Percentiles rank a stretch among this genome's conserved stretches.
phyloP scores from a whole-genome alignment of 2,329 filamentous ascomycete genomes.

The Colletotrichum sp. region DNA sequence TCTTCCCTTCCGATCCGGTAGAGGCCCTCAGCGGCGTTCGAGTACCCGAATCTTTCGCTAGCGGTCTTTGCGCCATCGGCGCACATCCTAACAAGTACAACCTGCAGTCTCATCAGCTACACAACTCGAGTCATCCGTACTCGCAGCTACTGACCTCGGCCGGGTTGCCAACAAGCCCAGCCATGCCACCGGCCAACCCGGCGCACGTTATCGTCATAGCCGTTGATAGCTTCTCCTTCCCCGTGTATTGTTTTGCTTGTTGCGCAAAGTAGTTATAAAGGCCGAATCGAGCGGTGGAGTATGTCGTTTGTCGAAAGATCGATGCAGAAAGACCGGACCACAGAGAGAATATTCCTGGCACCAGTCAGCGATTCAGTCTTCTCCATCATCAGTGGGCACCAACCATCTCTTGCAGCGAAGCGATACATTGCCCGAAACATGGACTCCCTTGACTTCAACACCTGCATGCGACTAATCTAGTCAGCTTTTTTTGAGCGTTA shows the following conservation, averaged over 20 bases:
- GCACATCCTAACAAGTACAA: slow-evolving; percentile 50
- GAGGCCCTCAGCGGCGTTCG: slow-evolving; percentile 39
- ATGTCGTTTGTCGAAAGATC: slow-evolving; percentile 47
- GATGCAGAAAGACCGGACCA: slow-evolving; percentile 49
- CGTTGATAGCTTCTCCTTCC: slow-evolving; percentile 33
- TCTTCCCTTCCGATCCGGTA: slow-evolving; percentile 40
- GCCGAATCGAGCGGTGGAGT: slow-evolving; percentile 49
- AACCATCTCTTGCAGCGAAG: slow-evolving; percentile 45
- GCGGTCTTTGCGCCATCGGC: slow-evolving; percentile 45
- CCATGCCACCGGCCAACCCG: slow-evolving; percentile 43
- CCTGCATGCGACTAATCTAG: slow-evolving; percentile 44
- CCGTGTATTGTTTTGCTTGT: slow-evolving; percentile 28
- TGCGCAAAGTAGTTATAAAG: slow-evolving; percentile 41
- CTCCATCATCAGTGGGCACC: neutral
- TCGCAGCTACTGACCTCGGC: slow-evolving; percentile 34
- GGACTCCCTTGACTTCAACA: slow-evolving; percentile 41
- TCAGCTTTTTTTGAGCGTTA: neutral
- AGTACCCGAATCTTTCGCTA: slow-evolving; percentile 40
- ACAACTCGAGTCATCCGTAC: neutral
- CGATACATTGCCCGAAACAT: slow-evolving; percentile 42
- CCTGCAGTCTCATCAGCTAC: slow-evolving; percentile 18
- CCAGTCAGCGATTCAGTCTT: neutral
- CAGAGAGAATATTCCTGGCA: slow-evolving; percentile 41
- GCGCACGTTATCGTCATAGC: slow-evolving; percentile 42
- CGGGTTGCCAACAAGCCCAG: slow-evolving; percentile 50